Evolutionary conservation across 805 yeast species (phyloP), one percentile per base, ranked within the genome.

Genomic region (Candida gorgasii): DNA sequence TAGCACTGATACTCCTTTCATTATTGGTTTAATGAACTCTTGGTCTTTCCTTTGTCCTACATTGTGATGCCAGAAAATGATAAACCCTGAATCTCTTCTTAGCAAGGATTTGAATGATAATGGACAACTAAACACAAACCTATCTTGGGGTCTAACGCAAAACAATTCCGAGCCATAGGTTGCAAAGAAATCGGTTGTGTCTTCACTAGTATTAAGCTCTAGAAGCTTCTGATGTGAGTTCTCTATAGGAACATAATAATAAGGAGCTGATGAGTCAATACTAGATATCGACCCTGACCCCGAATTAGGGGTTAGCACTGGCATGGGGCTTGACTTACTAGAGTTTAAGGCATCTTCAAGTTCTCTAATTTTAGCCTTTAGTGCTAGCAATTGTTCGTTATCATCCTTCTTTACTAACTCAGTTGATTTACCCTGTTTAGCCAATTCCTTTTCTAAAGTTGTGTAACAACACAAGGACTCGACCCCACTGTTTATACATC

Each of bases 401-500:
- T 41, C 38, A 12, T 18, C 36, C 6, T 11, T 14, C 19, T 45
- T 45, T 8, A 43, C 22, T 12, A 15, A 15, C 11, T 43, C 13
- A 11, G 46, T 35, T 17, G 47, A 34, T 19, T 45, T 48, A 4
- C 50, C 48, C 30, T 46, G 50, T 40, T 41, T 44, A 12, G 43
- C 50, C 23, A 48, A 20, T 29, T 50, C 51, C 19, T 39, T 40
- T 31, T 48, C 51, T 23, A 49, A 36, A 3, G 40, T 44, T 15
- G 52, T 36, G 22, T 45, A 45, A 13, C 40, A 35, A 33, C 52
- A 44, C 18, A 44, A 41, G 7, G 48, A 17, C 3, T 26, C 45
- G n/a, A 46, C 36, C 3, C 50, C 50, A n/a, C 49, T 31, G 15
- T 12, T 36, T n/a, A 22, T 42, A 36, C 60, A 55, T 29, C 54